Evolutionary conservation across 495 filamentous ascomycete genomes (phyloP).

Genomic region (Talaromyces stipitatus): DNA sequence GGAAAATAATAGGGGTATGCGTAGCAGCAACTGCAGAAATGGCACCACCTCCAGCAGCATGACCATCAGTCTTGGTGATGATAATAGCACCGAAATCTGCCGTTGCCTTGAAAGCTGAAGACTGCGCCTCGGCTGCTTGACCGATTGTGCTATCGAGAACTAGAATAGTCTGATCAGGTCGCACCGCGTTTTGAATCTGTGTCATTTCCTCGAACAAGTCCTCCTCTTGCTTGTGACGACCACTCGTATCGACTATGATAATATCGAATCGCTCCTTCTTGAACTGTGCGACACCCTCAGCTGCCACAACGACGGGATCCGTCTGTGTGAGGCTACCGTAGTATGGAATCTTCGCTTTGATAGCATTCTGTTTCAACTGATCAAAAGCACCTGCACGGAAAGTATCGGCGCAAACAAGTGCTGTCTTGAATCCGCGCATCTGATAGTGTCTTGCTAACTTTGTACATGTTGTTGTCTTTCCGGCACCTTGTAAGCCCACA

Average conservation of each 20-base stretch:
- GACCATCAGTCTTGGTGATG: slow-evolving; percentile 96
- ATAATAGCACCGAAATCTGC: slow-evolving; percentile 98
- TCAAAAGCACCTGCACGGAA: slow-evolving; percentile 98
- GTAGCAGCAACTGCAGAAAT: slow-evolving; percentile 98
- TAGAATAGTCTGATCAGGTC: slow-evolving; percentile 96
- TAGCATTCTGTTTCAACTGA: slow-evolving; percentile 97
- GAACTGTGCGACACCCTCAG: slow-evolving; percentile 95
- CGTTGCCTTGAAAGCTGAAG: slow-evolving; percentile 93
- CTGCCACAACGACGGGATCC: slow-evolving; percentile 86
- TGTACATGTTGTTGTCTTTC: slow-evolving; percentile 97
- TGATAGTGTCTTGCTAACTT: slow-evolving; percentile 96
- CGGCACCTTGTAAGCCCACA: slow-evolving; percentile 91
- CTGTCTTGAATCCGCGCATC: slow-evolving; percentile 85
- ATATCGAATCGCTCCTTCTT: slow-evolving; percentile 98
- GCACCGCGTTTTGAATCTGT: slow-evolving; percentile 87
- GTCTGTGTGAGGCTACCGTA: slow-evolving; percentile 94
- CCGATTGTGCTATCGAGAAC: slow-evolving; percentile 95
- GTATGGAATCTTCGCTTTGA: slow-evolving; percentile 98
- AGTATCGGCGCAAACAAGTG: slow-evolving; percentile 95
- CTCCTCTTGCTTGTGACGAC: slow-evolving; percentile 88
- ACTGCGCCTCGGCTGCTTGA: slow-evolving; percentile 90
- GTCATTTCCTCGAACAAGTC: slow-evolving; percentile 97
- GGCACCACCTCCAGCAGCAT: slow-evolving; percentile 89
- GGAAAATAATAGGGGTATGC: slow-evolving; percentile 93
- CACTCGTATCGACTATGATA: slow-evolving; percentile 96